Base-by-base conservation (phyloP, 140 eudicot genomes). In the Bidens hawaiensis region DNA sequence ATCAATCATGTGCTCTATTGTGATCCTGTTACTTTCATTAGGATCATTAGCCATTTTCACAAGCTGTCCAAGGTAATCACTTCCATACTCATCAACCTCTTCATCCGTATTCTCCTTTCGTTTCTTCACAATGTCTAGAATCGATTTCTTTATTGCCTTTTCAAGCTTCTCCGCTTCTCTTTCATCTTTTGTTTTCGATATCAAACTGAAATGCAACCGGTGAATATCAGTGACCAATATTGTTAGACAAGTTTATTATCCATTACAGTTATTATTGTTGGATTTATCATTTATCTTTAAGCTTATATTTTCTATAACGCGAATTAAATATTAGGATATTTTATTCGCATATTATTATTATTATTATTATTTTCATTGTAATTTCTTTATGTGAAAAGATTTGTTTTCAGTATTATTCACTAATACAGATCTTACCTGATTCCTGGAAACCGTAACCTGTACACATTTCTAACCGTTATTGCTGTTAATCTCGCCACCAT, bases 41-140 rank as follows among this genome's bases (percentile, higher is more conserved):
- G 64, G 0, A 21, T 80, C 80, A 23, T 64, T 64, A 15, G 76
- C 77, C 1, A 70, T 59, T 56, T 71, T 77, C 62, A 81, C 78
- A 33, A 84, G 82, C 63, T 78, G 78, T 54, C 91, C 91, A 56
- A 84, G 91, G 68, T 62, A 80, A 80, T 80, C 84, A n/a, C 50
- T 75, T 65, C 82, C 87, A 26, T 42, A 71, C 40, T 60, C 66
- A 57, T 63, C 66, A 16, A 27, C 58, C 49, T 61, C 75, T 58
- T 74, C 70, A 19, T 40, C 65, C 24, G 3, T 58, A 24, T 38
- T 72, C 70, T 8, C 64, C 47, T 67, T 64, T 68, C 87, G 67
- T 53, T 71, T 64, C 58, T 28, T 38, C 8, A 64, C 79, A 33
- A 82, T 31, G 74, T 71, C 72, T 18, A 69, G 65, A 28, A 80